phyloP scores from a whole-genome alignment of 495 filamentous ascomycete genomes.

The Aspergillus panamensis region DNA sequence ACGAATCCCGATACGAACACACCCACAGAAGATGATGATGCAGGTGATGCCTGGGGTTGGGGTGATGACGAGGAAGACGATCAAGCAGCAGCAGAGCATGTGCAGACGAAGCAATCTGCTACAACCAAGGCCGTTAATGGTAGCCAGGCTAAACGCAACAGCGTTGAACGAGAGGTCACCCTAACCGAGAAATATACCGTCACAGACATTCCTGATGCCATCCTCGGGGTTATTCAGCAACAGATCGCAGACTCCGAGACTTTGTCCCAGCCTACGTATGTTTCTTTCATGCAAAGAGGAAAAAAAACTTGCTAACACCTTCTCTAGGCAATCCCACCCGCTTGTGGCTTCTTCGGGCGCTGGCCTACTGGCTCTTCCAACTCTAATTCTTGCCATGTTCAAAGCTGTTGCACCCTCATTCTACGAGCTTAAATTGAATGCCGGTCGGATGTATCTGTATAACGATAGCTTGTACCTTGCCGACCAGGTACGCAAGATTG shows the following conservation, averaged over 20 bases:
- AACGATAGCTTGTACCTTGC: conserved; percentile 84
- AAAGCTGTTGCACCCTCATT: conserved; percentile 79
- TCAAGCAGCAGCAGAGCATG: conserved; percentile 9
- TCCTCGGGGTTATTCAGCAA: conserved; percentile 66
- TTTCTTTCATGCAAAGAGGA: conserved; percentile 7
- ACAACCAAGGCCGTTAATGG: conserved; percentile 19
- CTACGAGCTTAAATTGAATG: conserved; percentile 59
- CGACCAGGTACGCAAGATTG: conserved; percentile 61
- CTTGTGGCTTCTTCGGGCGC: conserved; percentile 67
- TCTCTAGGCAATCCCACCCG: conserved; percentile 40
- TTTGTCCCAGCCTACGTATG: conserved; percentile 55
- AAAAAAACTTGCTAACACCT: conserved; percentile 22
- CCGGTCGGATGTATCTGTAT: conserved; percentile 88
- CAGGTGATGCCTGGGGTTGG: conserved; percentile 68
- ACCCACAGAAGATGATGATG: conserved; percentile 35
- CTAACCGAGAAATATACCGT: conserved; percentile 84
- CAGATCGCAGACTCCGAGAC: conserved; percentile 67
- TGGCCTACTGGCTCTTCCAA: conserved; percentile 76
- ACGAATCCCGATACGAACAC: conserved; percentile 20
- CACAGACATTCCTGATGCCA: conserved; percentile 74
- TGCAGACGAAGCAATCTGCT: conserved; percentile 19
- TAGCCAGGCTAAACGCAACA: conserved; percentile 14
- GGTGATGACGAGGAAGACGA: conserved; percentile 55
- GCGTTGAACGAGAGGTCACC: conserved; percentile 58
- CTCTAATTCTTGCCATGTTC: conserved; percentile 84